Percentiles rank a stretch among this genome's conserved stretches.
These are phyloP conservation scores for Colletotrichum endophyticum DNA, from an alignment of 2,329 filamentous ascomycete species.

Conservation along the genomic window DNA sequence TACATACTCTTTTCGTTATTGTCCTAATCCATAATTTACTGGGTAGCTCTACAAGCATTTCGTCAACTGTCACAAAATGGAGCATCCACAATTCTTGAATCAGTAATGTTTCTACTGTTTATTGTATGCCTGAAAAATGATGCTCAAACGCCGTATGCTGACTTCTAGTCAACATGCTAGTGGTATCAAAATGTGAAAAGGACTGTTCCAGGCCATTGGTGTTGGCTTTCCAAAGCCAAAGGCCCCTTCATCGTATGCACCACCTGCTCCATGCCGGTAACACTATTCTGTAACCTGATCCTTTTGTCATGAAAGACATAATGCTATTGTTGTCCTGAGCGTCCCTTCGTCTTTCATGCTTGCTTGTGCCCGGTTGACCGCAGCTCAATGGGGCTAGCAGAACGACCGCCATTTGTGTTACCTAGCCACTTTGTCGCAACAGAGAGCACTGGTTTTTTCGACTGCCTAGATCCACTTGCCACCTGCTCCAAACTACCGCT, in stretches of 20 bases:
- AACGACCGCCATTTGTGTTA: not conserved
- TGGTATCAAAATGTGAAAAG: slow-evolving; percentile 1
- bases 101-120: not conserved
- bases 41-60: not conserved
- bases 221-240: not conserved
- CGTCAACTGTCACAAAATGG: not conserved
- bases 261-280: not conserved
- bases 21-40: not conserved
- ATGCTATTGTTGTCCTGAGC: not conserved
- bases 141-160: not conserved
- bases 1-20: not conserved
- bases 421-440: slow-evolving; percentile 10
- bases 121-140: not conserved
- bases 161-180: not conserved
- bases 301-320: not conserved
- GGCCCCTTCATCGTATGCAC: not conserved
- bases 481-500: not conserved
- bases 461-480: not conserved
- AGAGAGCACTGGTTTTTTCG: slow-evolving; percentile 3
- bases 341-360: not conserved
- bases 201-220: not conserved
- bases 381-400: not conserved
- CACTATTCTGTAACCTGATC: not conserved
- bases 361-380: not conserved
- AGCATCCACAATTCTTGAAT: not conserved